Base-by-base conservation (phyloP, 345 rosid species). In the Clarkia xantiana region DNA sequence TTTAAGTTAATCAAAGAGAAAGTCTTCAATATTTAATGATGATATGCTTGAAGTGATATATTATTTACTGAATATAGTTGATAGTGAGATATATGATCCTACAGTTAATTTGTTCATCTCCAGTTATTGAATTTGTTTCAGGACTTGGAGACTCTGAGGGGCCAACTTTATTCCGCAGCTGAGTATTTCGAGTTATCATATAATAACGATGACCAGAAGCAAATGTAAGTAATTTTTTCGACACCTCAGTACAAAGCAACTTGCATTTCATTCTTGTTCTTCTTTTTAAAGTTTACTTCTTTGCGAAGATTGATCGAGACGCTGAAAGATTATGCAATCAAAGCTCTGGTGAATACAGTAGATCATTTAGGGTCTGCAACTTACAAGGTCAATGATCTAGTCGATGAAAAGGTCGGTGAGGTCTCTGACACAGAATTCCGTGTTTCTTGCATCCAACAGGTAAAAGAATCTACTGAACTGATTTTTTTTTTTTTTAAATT, bases 351-450 rank as follows among this genome's bases (percentile, higher is more conserved):
- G 60, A 90, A 82, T 59, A 90, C 97, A 0, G 90, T 90, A 64
- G 97, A 90, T 59, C 97, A 90, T 72, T 71, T 90, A 50, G 97
- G 97, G 16, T 86, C 97, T 14, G 82, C 81, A 57, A 86, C 95
- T 2, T 90, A 79, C 56, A 82, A 81, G 76, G 94, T 90, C 45
- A 81, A 74, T 52, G 86, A 90, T 65, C 72, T 90, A 41, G 62
- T 90, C 10, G 87, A 90, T 40, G 95, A 72, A 65, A 86, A 90
- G 57, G 95, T 80, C 22, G 94, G 82, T 38, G 82, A 90, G 67
- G 97, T 90, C 47, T 67, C 75, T 3, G 80, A 74, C 57, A 78
- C 91, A 0, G 86, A 90, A 55, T 69, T 80, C 29, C 81, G 88
- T 1, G 82, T 90, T 14, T 81, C 94, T 62, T 82, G 94, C 66